phyloP scores from a whole-genome alignment of 2,329 filamentous ascomycete genomes.

The Daldinia eschscholtzii region DNA sequence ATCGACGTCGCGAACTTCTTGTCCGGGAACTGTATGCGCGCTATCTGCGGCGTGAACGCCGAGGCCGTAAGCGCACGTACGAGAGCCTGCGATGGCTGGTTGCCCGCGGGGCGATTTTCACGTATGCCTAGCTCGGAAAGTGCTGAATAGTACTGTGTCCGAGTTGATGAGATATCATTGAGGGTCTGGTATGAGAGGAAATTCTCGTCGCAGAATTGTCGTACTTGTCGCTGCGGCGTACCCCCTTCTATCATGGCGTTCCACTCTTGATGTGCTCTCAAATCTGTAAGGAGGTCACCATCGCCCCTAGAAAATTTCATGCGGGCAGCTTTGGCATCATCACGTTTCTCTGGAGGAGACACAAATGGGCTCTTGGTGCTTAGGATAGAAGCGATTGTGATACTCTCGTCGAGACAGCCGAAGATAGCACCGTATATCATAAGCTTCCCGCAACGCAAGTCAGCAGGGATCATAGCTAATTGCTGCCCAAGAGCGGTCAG shows the following conservation, averaged over 20 bases:
- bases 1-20: slow-evolving; percentile 93
- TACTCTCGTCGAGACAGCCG: slow-evolving; percentile 87
- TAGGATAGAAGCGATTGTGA: slow-evolving; percentile 92
- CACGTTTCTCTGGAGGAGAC: slow-evolving; percentile 83
- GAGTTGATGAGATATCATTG: slow-evolving; percentile 87
- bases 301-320: slow-evolving; percentile 80
- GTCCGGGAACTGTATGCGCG: slow-evolving; percentile 91
- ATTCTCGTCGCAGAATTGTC: slow-evolving; percentile 85
- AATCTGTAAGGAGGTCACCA: slow-evolving; percentile 89
- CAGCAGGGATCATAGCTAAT: slow-evolving; percentile 93
- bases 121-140: slow-evolving; percentile 85
- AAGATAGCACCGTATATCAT: slow-evolving; percentile 97
- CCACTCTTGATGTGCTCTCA: slow-evolving; percentile 88
- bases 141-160: slow-evolving; percentile 86
- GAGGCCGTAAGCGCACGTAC: slow-evolving; percentile 78
- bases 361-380: slow-evolving; percentile 90
- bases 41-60: slow-evolving; percentile 86
- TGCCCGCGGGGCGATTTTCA: slow-evolving; percentile 21
- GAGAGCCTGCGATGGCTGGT: slow-evolving; percentile 60
- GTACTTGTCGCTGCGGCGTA: slow-evolving; percentile 71
- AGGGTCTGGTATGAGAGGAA: slow-evolving; percentile 88
- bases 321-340: slow-evolving; percentile 82
- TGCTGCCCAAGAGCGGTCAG: slow-evolving; percentile 93
- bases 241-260: slow-evolving; percentile 70
- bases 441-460: slow-evolving; percentile 91